phyloP scores from a whole-genome alignment of 139 green algal genomes.

The Chlorella sp. region DNA sequence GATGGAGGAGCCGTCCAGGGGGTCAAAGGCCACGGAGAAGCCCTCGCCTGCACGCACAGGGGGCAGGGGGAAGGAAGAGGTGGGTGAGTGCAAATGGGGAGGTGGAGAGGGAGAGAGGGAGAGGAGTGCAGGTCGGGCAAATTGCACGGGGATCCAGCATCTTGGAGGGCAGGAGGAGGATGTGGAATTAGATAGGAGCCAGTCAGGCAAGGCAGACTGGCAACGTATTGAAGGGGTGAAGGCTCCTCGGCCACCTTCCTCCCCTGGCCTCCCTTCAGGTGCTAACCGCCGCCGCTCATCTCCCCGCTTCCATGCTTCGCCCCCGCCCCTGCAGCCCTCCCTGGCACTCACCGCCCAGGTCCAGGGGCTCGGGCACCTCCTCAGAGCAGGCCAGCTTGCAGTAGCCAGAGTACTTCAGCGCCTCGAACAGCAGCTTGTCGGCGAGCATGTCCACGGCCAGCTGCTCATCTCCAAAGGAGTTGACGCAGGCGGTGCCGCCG shows the following conservation, averaged over 20 bases:
- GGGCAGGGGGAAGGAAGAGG: not conserved
- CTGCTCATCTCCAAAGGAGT: slow-evolving; percentile 97
- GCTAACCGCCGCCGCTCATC: too few relatives aligned
- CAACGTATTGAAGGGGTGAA: too few relatives aligned
- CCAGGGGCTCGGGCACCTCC: slow-evolving; percentile 92
- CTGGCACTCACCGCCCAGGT: slow-evolving; percentile 64
- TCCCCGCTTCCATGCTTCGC: too few relatives aligned
- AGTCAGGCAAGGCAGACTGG: too few relatives aligned
- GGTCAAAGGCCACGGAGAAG: slow-evolving; percentile 95
- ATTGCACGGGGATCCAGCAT: too few relatives aligned
- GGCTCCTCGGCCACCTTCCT: too few relatives aligned
- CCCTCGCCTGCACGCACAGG: slow-evolving; percentile 58
- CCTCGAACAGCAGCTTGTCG: slow-evolving; percentile 95
- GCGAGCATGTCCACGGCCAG: slow-evolving; percentile 93
- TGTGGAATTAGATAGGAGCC: too few relatives aligned
- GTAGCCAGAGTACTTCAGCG: slow-evolving; percentile 81
- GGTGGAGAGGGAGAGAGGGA: not conserved
- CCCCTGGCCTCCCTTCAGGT: too few relatives aligned
- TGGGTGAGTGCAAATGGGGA: not conserved
- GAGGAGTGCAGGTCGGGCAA: too few relatives aligned
- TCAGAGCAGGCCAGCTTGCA: slow-evolving; percentile 93
- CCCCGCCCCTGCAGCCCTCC: not conserved
- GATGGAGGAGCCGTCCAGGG: slow-evolving; percentile 94
- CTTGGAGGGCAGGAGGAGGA: too few relatives aligned
- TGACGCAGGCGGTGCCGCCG: slow-evolving; percentile 87